These are phyloP conservation scores for Pseudopithomyces maydicus DNA, from an alignment of 2,329 filamentous ascomycete genomes.

Conservation along the genomic window DNA sequence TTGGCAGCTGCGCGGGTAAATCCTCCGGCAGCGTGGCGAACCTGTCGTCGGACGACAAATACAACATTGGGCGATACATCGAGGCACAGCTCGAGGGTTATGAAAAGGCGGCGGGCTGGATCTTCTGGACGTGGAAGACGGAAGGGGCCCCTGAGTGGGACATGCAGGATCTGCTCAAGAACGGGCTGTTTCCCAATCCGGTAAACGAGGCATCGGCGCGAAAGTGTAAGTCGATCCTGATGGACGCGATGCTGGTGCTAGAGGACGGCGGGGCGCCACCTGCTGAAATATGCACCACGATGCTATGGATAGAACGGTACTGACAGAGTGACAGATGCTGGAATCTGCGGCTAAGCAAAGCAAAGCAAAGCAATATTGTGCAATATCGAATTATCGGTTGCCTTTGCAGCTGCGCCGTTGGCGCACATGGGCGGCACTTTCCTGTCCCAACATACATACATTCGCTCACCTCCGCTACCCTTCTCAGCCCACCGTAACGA, in stretches of 20 bases:
- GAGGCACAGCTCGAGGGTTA: constrained; percentile 54
- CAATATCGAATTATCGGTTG: not conserved
- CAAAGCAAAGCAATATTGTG: constrained; percentile 16
- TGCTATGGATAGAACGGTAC: constrained; percentile 4
- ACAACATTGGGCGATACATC: constrained; percentile 52
- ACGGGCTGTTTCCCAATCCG: constrained; percentile 56
- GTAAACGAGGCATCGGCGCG: constrained; percentile 32
- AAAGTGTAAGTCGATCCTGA: constrained; percentile 39
- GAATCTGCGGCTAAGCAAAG: constrained; percentile 45
- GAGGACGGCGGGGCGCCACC: not conserved
- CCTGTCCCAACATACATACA: not conserved
- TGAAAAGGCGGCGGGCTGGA: constrained; percentile 55
- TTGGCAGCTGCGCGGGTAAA: constrained; percentile 53
- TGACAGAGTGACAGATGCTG: constrained; percentile 38
- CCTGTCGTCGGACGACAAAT: constrained; percentile 48
- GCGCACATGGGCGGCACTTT: not conserved
- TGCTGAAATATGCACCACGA: not conserved
- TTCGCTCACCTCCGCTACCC: not conserved
- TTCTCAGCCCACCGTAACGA: constrained; percentile 7
- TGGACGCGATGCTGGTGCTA: not conserved
- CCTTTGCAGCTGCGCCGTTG: not conserved
- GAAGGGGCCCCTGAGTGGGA: constrained; percentile 57
- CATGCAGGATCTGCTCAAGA: constrained; percentile 50
- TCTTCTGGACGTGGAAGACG: constrained; percentile 59
- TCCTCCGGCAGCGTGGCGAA: constrained; percentile 49